Percentiles rank a stretch among this genome's conserved stretches.
Evolutionary conservation across 306 rosid genomes (phyloP).

Genomic region (Cucumis hystrix): DNA sequence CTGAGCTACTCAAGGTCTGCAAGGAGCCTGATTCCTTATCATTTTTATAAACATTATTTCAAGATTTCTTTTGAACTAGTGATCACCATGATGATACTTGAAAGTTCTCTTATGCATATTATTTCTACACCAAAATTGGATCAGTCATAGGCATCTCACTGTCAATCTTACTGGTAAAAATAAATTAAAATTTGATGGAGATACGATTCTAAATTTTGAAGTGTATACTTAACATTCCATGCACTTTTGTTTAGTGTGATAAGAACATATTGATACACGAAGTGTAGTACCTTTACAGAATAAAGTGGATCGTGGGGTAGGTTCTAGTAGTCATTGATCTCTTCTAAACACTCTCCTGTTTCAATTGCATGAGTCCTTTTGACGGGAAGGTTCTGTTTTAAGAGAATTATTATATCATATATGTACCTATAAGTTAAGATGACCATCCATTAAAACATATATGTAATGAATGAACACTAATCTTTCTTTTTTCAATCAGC

Average conservation of each 20-base stretch:
- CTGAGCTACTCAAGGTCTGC: conserved; percentile 59
- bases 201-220: not conserved
- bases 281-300: not conserved
- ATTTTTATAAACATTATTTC: not conserved
- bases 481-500: conserved; percentile 37
- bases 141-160: not conserved
- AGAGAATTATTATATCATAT: not conserved
- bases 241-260: not conserved
- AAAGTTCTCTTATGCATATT: not conserved
- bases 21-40: not conserved
- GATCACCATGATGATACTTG: not conserved
- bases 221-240: not conserved
- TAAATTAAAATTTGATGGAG: not conserved
- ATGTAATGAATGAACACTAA: not conserved
- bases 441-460: not conserved
- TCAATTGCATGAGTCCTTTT: not conserved
- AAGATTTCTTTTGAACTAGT: not conserved
- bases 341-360: not conserved
- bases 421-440: not conserved
- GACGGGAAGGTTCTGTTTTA: not conserved
- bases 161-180: not conserved
- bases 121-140: not conserved
- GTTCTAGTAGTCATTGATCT: not conserved
- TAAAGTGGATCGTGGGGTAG: not conserved
- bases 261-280: not conserved